These are phyloP conservation scores for Talaromyces thailandensis DNA, from an alignment of 495 filamentous ascomycete species.

Conservation along the genomic window DNA sequence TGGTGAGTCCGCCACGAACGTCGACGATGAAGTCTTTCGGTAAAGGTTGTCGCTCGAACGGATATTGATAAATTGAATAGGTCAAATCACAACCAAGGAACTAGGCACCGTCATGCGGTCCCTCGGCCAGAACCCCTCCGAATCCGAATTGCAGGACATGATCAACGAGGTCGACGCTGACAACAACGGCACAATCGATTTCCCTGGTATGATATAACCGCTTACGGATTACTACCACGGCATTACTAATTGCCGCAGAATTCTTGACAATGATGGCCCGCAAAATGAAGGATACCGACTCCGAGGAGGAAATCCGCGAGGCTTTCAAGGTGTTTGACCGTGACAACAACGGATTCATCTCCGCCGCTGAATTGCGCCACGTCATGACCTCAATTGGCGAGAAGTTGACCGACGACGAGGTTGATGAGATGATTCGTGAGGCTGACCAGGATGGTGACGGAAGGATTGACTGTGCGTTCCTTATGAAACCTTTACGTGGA, in stretches of 20 bases:
- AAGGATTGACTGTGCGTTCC: constrained; percentile 76
- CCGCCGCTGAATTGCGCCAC: constrained; percentile 91
- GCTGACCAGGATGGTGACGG: constrained; percentile 98
- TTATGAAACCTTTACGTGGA: background rate
- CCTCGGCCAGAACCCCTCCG: constrained; percentile 97
- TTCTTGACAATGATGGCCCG: constrained; percentile 99
- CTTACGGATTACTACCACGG: background rate
- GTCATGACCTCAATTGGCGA: constrained; percentile 99
- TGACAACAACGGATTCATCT: constrained; percentile 99
- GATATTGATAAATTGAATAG: constrained; percentile 32
- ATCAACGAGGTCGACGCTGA: constrained; percentile 99
- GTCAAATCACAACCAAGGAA: constrained; percentile 99
- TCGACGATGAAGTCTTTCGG: background rate
- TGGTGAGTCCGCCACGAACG: constrained; percentile 59
- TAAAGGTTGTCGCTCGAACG: background rate
- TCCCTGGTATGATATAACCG: constrained; percentile 62
- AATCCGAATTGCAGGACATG: constrained; percentile 99
- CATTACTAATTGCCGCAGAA: constrained; percentile 43
- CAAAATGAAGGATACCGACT: constrained; percentile 99
- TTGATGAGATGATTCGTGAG: constrained; percentile 99
- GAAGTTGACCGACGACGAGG: constrained; percentile 98
- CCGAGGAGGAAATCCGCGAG: constrained; percentile 97
- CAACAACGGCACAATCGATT: constrained; percentile 99
- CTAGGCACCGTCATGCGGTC: constrained; percentile 99
- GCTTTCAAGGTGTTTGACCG: constrained; percentile 96